These are phyloP conservation scores for Coemansia asiatica DNA, from an alignment of 192 early-diverging fungal genomes.

Conservation along the genomic window DNA sequence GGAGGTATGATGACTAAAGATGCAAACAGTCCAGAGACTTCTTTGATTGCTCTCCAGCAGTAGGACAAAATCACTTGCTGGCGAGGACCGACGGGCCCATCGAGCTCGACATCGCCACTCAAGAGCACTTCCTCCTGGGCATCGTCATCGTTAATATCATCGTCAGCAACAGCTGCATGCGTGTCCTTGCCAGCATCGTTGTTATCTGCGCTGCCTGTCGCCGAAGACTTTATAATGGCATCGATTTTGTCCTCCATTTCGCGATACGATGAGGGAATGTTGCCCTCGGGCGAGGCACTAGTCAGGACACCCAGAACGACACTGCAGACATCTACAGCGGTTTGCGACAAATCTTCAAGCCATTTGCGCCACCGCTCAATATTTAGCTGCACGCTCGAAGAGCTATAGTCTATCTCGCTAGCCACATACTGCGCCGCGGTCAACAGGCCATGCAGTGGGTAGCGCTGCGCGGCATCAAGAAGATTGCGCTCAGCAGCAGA, in stretches of 20 bases:
- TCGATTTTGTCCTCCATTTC: conserved; percentile 63
- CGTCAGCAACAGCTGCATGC: too few species aligned
- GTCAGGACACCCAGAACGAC: conserved; percentile 72
- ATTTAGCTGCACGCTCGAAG: conserved; percentile 46
- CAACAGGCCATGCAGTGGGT: conserved; percentile 63
- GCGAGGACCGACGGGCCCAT: conserved; percentile 57
- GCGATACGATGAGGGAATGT: conserved; percentile 76
- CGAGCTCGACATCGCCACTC: conserved; percentile 23
- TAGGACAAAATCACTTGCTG: conserved; percentile 86
- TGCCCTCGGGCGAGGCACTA: conserved; percentile 85
- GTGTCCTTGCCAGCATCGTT: background rate
- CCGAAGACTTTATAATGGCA: conserved; percentile 39
- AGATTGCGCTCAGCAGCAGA: conserved; percentile 51
- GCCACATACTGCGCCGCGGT: conserved; percentile 62
- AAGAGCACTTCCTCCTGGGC: conserved; percentile 38
- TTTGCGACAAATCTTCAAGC: conserved; percentile 46
- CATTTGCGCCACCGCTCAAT: conserved; percentile 56
- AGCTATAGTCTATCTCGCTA: conserved; percentile 60
- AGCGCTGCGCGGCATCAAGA: conserved; percentile 50
- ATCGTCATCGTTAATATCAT: conserved; percentile 30
- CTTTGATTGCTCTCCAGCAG: conserved; percentile 92
- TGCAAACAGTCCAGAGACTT: conserved; percentile 68
- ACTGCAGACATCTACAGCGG: conserved; percentile 59
- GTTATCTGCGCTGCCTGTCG: background rate
- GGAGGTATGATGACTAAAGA: conserved; percentile 25